A percentile compares a stretch with the other conserved stretches of the same genome.
phyloP scores from a whole-genome alignment of 2,329 filamentous ascomycete genomes.

The Bipolaris gigantea region DNA sequence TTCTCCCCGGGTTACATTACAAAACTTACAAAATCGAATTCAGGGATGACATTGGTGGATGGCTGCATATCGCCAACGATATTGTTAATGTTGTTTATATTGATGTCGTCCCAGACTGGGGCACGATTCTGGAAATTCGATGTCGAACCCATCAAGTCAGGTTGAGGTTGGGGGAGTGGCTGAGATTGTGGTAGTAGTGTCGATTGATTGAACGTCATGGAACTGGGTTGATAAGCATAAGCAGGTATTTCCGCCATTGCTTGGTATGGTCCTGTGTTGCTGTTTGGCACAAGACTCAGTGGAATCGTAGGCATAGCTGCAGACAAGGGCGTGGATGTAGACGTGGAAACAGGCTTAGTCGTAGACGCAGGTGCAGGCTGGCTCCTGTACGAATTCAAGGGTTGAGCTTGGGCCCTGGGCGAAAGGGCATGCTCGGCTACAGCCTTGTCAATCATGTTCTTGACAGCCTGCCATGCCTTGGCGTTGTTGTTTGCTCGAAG shows the following conservation, averaged over 20 bases:
- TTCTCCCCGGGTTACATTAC: neutral
- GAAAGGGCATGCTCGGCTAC: constrained; percentile 30
- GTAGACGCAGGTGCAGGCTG: constrained; percentile 5
- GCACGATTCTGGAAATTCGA: constrained; percentile 18
- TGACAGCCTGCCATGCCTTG: constrained; percentile 44
- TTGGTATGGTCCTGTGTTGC: constrained; percentile 20
- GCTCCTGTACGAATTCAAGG: constrained; percentile 21
- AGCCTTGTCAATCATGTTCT: constrained; percentile 44
- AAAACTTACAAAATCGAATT: constrained; percentile 43
- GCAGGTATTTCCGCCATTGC: constrained; percentile 18
- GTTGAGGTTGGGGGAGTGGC: neutral
- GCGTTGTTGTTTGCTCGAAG: constrained; percentile 40
- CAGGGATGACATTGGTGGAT: constrained; percentile 33
- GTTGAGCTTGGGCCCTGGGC: constrained; percentile 19
- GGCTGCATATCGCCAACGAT: constrained; percentile 33
- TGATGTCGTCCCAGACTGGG: constrained; percentile 40
- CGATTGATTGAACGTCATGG: constrained; percentile 9
- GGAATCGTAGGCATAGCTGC: constrained; percentile 4
- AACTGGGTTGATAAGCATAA: constrained; percentile 16
- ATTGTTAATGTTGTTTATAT: constrained; percentile 39
- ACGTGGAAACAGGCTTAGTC: neutral
- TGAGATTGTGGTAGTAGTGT: constrained; percentile 6
- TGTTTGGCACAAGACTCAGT: constrained; percentile 11
- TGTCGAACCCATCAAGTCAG: constrained; percentile 14
- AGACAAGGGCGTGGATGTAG: neutral